A percentile compares a stretch with the other conserved stretches of the same genome.
Conservation (phyloP, 2,329 filamentous ascomycete species). For the Dactylellina parvicollis region DNA sequence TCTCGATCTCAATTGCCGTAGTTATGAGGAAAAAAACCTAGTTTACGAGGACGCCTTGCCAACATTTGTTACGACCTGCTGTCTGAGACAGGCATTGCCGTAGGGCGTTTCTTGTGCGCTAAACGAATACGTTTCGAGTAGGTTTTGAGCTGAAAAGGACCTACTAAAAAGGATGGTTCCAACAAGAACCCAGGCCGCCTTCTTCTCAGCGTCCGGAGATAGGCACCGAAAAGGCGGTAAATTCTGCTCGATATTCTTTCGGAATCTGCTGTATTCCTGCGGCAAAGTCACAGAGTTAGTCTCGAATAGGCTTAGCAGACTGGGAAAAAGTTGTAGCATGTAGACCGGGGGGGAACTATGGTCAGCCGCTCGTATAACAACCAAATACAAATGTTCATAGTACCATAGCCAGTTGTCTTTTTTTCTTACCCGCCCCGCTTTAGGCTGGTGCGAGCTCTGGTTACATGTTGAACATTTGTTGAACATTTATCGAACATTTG, state of each 20-base stretch:
- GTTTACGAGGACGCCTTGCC: background rate
- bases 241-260: slow-evolving; percentile 11
- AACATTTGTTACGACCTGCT: background rate
- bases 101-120: slow-evolving; percentile 31
- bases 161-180: background rate
- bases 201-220: background rate
- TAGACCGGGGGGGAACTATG: slow-evolving; percentile 23
- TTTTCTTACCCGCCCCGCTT: slow-evolving; percentile 17
- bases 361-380: slow-evolving; percentile 51
- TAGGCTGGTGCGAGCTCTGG: slow-evolving; percentile 21
- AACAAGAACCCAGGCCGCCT: background rate
- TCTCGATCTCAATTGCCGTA: background rate
- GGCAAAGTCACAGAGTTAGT: slow-evolving; percentile 38
- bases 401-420: background rate
- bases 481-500: too few species aligned
- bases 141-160: background rate
- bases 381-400: slow-evolving; percentile 25
- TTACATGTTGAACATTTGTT: too few species aligned
- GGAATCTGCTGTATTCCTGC: slow-evolving; percentile 31
- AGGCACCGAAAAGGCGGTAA: slow-evolving; percentile 41
- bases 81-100: slow-evolving; percentile 20
- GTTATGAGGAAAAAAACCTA: background rate
- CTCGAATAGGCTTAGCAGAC: slow-evolving; percentile 31
- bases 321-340: slow-evolving; percentile 1
- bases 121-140: background rate